Base-by-base conservation (phyloP, 2,329 filamentous ascomycete species). In the Lasiodiplodia hormozganensis region DNA sequence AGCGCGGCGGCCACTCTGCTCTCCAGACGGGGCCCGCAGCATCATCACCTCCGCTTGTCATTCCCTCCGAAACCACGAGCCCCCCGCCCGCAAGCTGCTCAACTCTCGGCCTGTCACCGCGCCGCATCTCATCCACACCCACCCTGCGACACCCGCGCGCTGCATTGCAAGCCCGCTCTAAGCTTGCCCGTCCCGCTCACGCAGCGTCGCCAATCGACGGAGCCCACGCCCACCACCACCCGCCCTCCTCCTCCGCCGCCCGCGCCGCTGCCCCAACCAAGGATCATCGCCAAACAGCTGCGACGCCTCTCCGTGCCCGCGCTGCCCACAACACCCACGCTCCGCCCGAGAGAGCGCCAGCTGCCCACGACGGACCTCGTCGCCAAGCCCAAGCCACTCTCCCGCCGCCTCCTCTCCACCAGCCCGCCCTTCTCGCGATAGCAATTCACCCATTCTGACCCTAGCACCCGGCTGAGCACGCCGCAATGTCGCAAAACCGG, bases 401-500 rank as follows among this genome's bases (percentile, higher is more conserved):
- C 78, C 72, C 82, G 81, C 75, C 80, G 80, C 72, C 80, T 83
- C 71, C 81, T 85, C 76, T 83, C 81, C 76, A 74, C 69, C 74
- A 79, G 76, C 72, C 79, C 79, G 71, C 80, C 78, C 52, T 77
- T 74, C 72, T 78, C 79, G 72, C 80, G 77, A 78, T 81, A 82
- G 74, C 78, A 77, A 74, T 75, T 75, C 73, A 74, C 75, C 74
- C 71, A 70, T 73, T 70, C 53, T 68, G 49, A 69, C 65, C 54
- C 25, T 47, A 34, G 38, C 38, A 54, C 53, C 12, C 31, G 71
- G 74, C 72, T 73, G 71, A 72, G 70, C 72, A 73, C 76, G 65
- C 69, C 79, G 81, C 81, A 81, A 97, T 97, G 94, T 94, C 93
- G 86, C 91, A 94, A 84, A 96, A 91, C 85, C 89, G 94, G 86